Base-by-base conservation (phyloP, 495 filamentous ascomycete genomes). In the Lasiosphaeriaceae sp. region DNA sequence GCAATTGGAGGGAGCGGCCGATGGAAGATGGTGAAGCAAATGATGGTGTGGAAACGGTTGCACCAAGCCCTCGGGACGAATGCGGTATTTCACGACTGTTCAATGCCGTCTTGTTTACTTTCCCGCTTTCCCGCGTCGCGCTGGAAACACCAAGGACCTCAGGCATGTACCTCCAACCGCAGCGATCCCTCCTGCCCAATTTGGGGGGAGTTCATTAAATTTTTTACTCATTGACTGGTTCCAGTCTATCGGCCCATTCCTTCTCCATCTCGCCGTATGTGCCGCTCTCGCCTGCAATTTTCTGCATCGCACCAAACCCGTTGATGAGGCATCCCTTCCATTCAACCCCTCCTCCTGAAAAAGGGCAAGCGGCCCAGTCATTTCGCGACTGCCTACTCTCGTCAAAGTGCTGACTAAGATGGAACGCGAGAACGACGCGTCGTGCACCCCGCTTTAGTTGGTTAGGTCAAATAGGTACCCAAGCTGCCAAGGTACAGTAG, bases 341-440 rank as follows among this genome's bases (percentile, higher is more conserved):
- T 45, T 37, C 8, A 11, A 43, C 1, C 39, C 39, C 39, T 31
- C 39, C n/a, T n/a, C n/a, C n/a, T n/a, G n/a, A n/a, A 17, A 14
- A 16, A 31, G 8, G 11, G 17, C 6, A 19, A 52, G 31, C 52
- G 16, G 20, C 21, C 57, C 57, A 59, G 55, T 59, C 35, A 52
- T 34, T 26, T 48, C 52, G 46, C 46, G 51, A 52, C 29, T 39
- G n/a, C n/a, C n/a, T n/a, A n/a, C 19, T 17, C 29, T 11, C 23
- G 24, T 49, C 23, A 34, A 49, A 29, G 4, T 11, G 61, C 35
- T 69, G 66, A 63, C 61, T 63, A 67, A 69, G 55, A 9, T 3
- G 4, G 57, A 63, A 65, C 66, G 66, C 66, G 66, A 65, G 53
- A 60, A 19, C 34, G 51, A 59, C 62, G 60, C 50, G 52, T 16